Evolutionary conservation across 2,329 filamentous ascomycete genomes (phyloP).

Genomic region (Monosporascus cannonballus): DNA sequence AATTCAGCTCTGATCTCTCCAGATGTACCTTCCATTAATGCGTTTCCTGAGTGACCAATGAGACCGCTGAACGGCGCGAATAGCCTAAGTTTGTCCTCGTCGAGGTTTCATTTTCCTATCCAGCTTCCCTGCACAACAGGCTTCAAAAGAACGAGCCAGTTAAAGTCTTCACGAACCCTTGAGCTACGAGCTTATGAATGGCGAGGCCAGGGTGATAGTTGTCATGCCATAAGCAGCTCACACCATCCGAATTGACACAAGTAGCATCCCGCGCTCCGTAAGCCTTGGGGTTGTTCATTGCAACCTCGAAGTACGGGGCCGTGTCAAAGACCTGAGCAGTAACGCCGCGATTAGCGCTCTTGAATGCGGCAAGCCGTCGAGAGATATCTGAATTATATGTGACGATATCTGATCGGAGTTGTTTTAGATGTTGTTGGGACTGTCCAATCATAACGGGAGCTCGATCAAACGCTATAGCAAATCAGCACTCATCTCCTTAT

Average conservation of each 20-base stretch:
- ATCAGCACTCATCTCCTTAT: not conserved
- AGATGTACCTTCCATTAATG: no score
- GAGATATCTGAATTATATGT: slow-evolving; percentile 11
- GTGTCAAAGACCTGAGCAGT: slow-evolving; percentile 13
- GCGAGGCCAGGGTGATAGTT: slow-evolving; percentile 13
- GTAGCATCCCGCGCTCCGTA: slow-evolving; percentile 15
- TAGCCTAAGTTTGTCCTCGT: no score
- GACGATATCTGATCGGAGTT: slow-evolving; percentile 11
- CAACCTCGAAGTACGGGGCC: slow-evolving; percentile 6
- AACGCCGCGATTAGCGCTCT: slow-evolving; percentile 5
- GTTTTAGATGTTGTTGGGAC: not conserved
- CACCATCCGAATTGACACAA: slow-evolving; percentile 11
- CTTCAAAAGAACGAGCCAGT: slow-evolving; percentile 8
- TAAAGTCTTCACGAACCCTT: slow-evolving; percentile 9
- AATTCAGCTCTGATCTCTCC: no score
- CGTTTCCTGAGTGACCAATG: no score
- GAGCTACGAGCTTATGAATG: slow-evolving; percentile 11
- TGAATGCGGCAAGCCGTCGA: slow-evolving; percentile 9
- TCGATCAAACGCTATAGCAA: slow-evolving; percentile 10
- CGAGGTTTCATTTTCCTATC: no score
- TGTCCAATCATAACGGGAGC: slow-evolving; percentile 10
- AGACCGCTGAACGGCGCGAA: no score
- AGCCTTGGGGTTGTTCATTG: slow-evolving; percentile 12
- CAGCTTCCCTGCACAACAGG: no score
- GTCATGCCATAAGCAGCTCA: slow-evolving; percentile 14